Base-by-base conservation (phyloP, 2,329 filamentous ascomycete species). In the Phoma herbarum region DNA sequence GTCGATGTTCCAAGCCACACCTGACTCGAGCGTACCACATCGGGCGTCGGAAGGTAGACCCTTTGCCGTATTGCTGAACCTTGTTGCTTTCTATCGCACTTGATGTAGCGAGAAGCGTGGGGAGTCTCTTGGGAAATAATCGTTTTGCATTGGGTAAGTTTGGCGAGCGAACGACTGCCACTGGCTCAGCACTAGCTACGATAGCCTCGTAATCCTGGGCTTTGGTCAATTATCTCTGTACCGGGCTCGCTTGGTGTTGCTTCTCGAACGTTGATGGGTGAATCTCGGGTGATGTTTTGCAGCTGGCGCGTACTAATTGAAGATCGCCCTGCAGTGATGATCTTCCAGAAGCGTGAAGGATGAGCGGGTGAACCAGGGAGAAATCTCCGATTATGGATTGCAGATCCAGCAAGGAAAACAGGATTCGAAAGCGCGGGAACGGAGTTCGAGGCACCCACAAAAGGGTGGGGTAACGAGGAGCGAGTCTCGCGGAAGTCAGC, bases 101-200 rank as follows among this genome's bases (percentile, higher is more conserved):
- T 7, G 31, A n/a, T 35, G 31, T 6, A 35, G 31, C 31, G 35
- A 7, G 12, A 29, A 8, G 20, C 11, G n/a, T 28, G 29, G 41
- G 25, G 23, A 26, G 14, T 18, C 25, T 39, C 18, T 33, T 41
- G 25, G n/a, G 43, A 45, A 18, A 39, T 18, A 6, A 7, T 45
- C 37, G 10, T 31, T 2, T 16, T 39, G 22, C 4, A 14, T 39
- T 43, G 12, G 37, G 44, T 28, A 58, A 25, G 43, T 52, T 37
- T 39, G 37, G 37, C 49, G 52, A 48, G 35, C 43, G 46, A 31
- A 39, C 28, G 7, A 39, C 35, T 16, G 39, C 31, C 18, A 50
- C 31, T 31, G 50, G 41, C 31, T 41, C 18, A 56, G 22, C 23
- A 44, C 46, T 50, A 50, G 45, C 37, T 45, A 29, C 45, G 35